Evolutionary conservation across 371 early-diverging fungal species (phyloP).

Genomic region (Circinella umbellata): DNA sequence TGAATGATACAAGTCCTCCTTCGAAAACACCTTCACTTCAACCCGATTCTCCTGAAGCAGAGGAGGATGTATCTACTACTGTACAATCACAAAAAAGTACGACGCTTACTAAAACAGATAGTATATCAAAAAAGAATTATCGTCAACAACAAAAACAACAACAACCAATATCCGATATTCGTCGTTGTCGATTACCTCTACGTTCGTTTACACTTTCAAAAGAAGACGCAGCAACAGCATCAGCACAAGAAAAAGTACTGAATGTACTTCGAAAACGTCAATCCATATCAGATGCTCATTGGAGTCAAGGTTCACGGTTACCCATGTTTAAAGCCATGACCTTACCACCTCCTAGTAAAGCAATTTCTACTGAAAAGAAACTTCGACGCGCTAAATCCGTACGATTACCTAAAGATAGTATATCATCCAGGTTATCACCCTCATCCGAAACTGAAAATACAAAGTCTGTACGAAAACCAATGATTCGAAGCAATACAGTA

Average conservation of each 20-base stretch:
- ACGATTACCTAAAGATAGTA: slow-evolving; percentile 13
- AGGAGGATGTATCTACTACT: neutral
- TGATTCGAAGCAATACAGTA: slow-evolving; percentile 25
- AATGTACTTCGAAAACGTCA: slow-evolving; percentile 43
- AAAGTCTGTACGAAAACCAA: slow-evolving; percentile 18
- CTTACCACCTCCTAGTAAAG: neutral
- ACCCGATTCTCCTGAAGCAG: neutral
- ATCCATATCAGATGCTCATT: slow-evolving; percentile 36
- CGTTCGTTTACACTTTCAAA: slow-evolving; percentile 41
- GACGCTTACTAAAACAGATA: neutral
- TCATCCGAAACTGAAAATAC: neutral
- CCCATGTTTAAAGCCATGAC: slow-evolving; percentile 40
- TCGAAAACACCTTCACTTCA: slow-evolving; percentile 2
- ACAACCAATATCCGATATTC: slow-evolving; percentile 14
- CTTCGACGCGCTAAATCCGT: slow-evolving; percentile 14
- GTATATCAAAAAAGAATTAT: no score
- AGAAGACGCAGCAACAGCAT: slow-evolving; percentile 25
- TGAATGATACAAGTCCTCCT: slow-evolving; percentile 1
- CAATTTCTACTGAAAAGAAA: slow-evolving; percentile 9
- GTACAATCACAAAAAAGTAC: neutral
- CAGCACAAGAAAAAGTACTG: slow-evolving; percentile 40
- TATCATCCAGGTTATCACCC: neutral
- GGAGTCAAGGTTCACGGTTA: slow-evolving; percentile 49
- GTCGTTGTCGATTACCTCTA: slow-evolving; percentile 43
- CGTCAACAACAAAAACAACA: neutral